These are phyloP conservation scores for Pseudognaphalium luteoalbum DNA, from an alignment of 129 eudicot genomes.

Conservation along the genomic window DNA sequence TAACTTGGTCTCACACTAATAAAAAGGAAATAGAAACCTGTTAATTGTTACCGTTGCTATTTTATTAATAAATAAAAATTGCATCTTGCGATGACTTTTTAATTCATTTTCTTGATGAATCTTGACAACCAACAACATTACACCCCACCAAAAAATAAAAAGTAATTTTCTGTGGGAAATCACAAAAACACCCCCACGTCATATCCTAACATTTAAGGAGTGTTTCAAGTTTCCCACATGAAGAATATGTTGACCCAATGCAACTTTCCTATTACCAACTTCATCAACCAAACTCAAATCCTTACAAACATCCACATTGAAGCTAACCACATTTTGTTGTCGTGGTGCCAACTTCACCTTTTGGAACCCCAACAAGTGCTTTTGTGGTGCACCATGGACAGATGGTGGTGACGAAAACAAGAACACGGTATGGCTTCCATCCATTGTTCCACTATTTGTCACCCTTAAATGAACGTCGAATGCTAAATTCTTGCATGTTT, in stretches of 20 bases:
- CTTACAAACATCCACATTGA: slow-evolving; percentile 77
- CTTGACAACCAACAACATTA: slow-evolving; percentile 9
- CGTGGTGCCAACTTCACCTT: slow-evolving; percentile 67
- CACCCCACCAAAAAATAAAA: slow-evolving; percentile 26
- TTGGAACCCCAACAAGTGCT: slow-evolving; percentile 77
- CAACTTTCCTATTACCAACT: slow-evolving; percentile 68
- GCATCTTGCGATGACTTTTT: slow-evolving; percentile 43
- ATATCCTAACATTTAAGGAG: slow-evolving; percentile 61
- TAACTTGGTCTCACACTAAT: not conserved
- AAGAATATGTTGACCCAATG: slow-evolving; percentile 75
- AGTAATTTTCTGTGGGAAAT: slow-evolving; percentile 20
- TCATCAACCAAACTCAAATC: slow-evolving; percentile 95
- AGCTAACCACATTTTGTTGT: slow-evolving; percentile 57
- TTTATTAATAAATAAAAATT: slow-evolving; percentile 12
- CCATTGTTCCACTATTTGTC: slow-evolving; percentile 54
- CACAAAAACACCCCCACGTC: slow-evolving; percentile 25
- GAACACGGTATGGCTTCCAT: slow-evolving; percentile 76
- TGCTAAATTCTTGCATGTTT: slow-evolving; percentile 58
- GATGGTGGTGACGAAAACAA: slow-evolving; percentile 77
- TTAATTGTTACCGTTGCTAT: not conserved
- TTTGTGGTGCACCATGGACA: slow-evolving; percentile 76
- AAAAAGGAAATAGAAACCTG: not conserved
- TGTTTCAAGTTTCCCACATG: slow-evolving; percentile 80
- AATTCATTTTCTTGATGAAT: slow-evolving; percentile 18
- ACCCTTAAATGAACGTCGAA: slow-evolving; percentile 63